A percentile compares a stretch with the other conserved stretches of the same genome.
Evolutionary conservation across 441 rosid genomes (phyloP).

Genomic region (Mallotus repandus): DNA sequence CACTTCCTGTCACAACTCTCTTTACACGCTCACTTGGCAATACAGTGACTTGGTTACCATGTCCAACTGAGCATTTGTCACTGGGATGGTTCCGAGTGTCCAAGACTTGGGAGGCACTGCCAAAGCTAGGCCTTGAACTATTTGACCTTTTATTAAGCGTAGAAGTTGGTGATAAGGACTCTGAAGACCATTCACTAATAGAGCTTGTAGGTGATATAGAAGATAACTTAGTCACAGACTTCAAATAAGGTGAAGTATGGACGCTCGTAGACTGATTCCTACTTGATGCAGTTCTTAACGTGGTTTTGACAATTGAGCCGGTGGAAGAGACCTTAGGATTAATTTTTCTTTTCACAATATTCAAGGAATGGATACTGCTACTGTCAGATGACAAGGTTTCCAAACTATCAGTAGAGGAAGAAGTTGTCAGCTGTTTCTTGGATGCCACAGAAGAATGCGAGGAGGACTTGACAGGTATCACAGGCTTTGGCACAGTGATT

Average conservation of each 20-base stretch:
- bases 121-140: constrained; percentile 46
- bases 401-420: constrained; percentile 70
- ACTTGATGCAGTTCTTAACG: constrained; percentile 33
- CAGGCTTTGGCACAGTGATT: constrained; percentile 48
- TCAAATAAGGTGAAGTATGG: constrained; percentile 41
- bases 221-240: constrained; percentile 47
- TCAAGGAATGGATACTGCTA: constrained; percentile 40
- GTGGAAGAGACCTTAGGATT: constrained; percentile 40
- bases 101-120: constrained; percentile 31
- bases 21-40: constrained; percentile 29
- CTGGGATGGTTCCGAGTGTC: constrained; percentile 33
- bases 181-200: constrained; percentile 75
- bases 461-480: constrained; percentile 42
- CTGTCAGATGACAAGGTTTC: constrained; percentile 53
- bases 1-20: constrained; percentile 38
- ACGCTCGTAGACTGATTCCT: constrained; percentile 40
- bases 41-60: constrained; percentile 33
- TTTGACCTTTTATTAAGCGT: constrained; percentile 50
- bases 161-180: constrained; percentile 51
- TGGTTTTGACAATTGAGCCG: constrained; percentile 30
- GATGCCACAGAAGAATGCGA: constrained; percentile 46
- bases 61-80: constrained; percentile 34
- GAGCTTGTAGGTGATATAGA: constrained; percentile 70
- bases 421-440: constrained; percentile 52
- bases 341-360: constrained; percentile 35